phyloP scores from a whole-genome alignment of 305 asterid species.

The Fraxinus greggii region DNA sequence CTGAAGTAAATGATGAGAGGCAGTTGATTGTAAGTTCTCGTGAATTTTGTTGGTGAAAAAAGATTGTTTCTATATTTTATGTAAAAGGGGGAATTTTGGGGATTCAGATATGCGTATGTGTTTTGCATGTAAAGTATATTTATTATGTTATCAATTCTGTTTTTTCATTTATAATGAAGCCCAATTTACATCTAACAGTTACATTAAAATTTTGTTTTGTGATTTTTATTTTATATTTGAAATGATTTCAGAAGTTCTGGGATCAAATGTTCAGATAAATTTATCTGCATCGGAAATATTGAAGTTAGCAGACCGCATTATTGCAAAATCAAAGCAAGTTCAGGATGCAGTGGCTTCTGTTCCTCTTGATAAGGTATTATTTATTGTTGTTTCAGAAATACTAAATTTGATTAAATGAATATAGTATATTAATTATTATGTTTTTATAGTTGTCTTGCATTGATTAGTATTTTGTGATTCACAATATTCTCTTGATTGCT shows the following conservation, averaged over 20 bases:
- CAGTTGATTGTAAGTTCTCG: not conserved
- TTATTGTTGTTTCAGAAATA: not conserved
- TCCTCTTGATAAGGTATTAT: slow-evolving; percentile 75
- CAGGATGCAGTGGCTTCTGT: slow-evolving; percentile 82
- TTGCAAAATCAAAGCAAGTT: slow-evolving; percentile 69
- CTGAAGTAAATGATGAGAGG: not conserved
- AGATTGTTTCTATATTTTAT: not conserved
- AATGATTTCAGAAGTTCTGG: slow-evolving; percentile 54
- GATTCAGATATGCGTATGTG: not conserved
- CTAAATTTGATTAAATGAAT: not conserved
- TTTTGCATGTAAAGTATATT: not conserved
- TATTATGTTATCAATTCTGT: not conserved
- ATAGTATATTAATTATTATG: not conserved
- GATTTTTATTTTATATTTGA: slow-evolving; percentile 7
- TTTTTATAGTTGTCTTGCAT: not conserved
- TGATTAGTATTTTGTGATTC: not conserved
- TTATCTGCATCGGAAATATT: slow-evolving; percentile 70
- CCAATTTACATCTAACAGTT: not conserved
- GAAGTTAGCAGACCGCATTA: slow-evolving; percentile 66
- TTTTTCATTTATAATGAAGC: not conserved
- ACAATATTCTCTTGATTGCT: slow-evolving; percentile 9
- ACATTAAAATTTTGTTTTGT: not conserved
- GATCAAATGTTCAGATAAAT: slow-evolving; percentile 55
- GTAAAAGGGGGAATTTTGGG: not conserved
- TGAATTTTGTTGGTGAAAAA: not conserved